Evolutionary conservation across 805 yeast species (phyloP), one percentile per base, ranked within the genome.

Genomic region (Candida tallmaniae): DNA sequence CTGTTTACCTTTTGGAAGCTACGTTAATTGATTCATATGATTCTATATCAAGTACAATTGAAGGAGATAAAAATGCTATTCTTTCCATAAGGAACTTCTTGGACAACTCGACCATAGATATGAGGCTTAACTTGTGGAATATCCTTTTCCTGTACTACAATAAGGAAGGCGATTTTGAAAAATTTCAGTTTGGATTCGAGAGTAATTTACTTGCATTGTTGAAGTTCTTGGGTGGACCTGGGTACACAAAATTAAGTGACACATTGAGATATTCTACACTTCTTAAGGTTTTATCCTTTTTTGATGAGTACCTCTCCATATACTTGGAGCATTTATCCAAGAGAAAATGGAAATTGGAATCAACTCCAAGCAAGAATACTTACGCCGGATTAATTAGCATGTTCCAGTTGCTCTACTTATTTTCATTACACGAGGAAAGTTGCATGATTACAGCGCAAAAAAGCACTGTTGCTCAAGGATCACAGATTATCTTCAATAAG

Each of bases 71-170:
- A 16, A 41, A 40, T 2, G 60, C 68, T 0, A 45, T 64, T 6
- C 18, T 33, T 5, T 78, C 88, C 6, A 78, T 87, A 54, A 63
- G 69, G 15, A 55, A 62, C 9, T 86, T 90, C 49, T 62, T 93
- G 11, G 58, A 65, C 3, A 65, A 62, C 9, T 77, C 94, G 0
- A 76, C 93, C 0, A 62, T 82, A 15, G 80, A 76, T 15, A 70
- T 87, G 51, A 75, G 74, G 36, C 59, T 88, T 24, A 79, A 80
- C 35, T 58, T 93, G 2, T 89, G 97, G 95, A 76, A 74, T 21
- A 68, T 82, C 16, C 60, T 89, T 12, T 68, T 86, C 31, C 75
- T 72, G 42, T 70, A 71, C 36, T 84, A 82, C 46, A 51, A 48
- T 15, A 51, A 47, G 6, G 47, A 44, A 11, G 32, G 41, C 6